Evolutionary conservation across 768 basidiomycete genomes (phyloP).

Genomic region (Cantharellus cinnabarinus): DNA sequence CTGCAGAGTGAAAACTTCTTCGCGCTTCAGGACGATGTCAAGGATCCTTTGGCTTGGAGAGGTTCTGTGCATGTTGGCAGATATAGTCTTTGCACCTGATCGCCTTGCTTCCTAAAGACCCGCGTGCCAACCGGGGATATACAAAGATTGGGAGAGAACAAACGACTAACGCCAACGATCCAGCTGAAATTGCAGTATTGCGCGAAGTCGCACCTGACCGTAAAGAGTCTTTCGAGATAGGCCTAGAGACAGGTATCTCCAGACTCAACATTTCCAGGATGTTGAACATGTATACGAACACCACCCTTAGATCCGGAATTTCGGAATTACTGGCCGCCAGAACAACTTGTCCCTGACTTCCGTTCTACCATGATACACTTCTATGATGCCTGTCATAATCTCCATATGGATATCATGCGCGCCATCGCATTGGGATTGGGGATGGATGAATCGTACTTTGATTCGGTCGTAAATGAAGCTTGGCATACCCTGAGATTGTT

Average conservation of each 20-base stretch:
- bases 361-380: slow-evolving; percentile 56
- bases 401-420: slow-evolving; percentile 64
- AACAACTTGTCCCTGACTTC: slow-evolving; percentile 41
- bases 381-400: slow-evolving; percentile 57
- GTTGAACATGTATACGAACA: background rate
- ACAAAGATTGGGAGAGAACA: slow-evolving; percentile 64
- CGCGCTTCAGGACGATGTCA: slow-evolving; percentile 34
- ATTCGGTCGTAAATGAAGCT: slow-evolving; percentile 51
- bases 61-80: slow-evolving; percentile 4
- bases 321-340: slow-evolving; percentile 55
- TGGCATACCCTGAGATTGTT: slow-evolving; percentile 64
- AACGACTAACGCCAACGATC: slow-evolving; percentile 51
- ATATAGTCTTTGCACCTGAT: background rate
- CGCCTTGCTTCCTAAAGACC: slow-evolving; percentile 23
- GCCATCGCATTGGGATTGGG: slow-evolving; percentile 65
- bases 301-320: slow-evolving; percentile 6
- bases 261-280: background rate
- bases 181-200: slow-evolving; percentile 49
- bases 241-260: slow-evolving; percentile 12
- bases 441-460: slow-evolving; percentile 55
- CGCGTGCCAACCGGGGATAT: slow-evolving; percentile 70
- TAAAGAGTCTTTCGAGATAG: slow-evolving; percentile 82
- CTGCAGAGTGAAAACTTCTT: slow-evolving; percentile 62
- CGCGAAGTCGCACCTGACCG: slow-evolving; percentile 59
- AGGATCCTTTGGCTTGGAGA: slow-evolving; percentile 60